A percentile compares a stretch with the other conserved stretches of the same genome.
Conservation (phyloP, 2,329 filamentous ascomycete species). For the Trichoderma arundinaceum region DNA sequence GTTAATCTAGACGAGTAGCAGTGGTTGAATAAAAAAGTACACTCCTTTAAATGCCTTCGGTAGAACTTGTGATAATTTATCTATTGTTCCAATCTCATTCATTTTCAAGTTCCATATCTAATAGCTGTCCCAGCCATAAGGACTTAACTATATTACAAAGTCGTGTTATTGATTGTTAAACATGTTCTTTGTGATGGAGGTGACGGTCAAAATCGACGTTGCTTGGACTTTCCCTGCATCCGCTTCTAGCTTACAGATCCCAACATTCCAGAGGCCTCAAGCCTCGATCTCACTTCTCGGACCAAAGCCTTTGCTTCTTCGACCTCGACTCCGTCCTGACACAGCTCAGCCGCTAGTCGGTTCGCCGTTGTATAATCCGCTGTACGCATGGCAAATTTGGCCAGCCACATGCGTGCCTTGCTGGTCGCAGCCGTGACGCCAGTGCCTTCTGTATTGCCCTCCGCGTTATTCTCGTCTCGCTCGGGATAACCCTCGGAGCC, state of each 20-base stretch:
- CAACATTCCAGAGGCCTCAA: constrained; percentile 58
- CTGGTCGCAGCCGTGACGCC: constrained; percentile 91
- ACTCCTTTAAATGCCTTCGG: constrained; percentile 23
- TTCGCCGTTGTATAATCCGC: constrained; percentile 78
- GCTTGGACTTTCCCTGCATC: constrained; percentile 9
- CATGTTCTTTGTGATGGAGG: too few species aligned
- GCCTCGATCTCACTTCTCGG: constrained; percentile 79
- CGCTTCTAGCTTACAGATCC: constrained; percentile 36
- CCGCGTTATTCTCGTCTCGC: constrained; percentile 40
- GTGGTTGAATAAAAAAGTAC: constrained; percentile 23
- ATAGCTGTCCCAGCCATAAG: not conserved
- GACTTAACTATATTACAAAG: not conserved
- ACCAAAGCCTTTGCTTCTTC: constrained; percentile 96
- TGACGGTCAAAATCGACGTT: not conserved
- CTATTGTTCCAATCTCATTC: not conserved
- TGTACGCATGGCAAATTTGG: constrained; percentile 75
- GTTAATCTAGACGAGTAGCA: constrained; percentile 12
- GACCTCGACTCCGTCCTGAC: constrained; percentile 93
- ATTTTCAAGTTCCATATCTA: not conserved
- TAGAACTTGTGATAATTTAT: not conserved
- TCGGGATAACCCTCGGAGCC: constrained; percentile 48
- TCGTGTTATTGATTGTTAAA: not conserved
- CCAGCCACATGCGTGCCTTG: constrained; percentile 93
- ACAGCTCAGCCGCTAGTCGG: constrained; percentile 85
- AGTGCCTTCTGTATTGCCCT: constrained; percentile 60